Evolutionary conservation across 371 early-diverging fungal species (phyloP).

Genomic region (Gilbertella persicaria): DNA sequence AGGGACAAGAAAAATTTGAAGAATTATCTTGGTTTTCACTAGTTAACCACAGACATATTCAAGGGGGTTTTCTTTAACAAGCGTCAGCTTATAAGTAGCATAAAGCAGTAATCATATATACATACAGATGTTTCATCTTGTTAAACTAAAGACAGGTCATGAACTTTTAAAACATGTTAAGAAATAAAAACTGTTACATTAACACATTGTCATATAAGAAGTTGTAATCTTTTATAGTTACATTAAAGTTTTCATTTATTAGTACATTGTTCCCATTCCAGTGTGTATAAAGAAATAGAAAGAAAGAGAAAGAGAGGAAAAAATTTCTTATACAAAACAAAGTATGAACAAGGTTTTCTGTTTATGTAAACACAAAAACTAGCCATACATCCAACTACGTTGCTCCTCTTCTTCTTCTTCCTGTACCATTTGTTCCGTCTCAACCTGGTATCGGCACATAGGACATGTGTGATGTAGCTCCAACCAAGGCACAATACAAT

Average conservation of each 20-base stretch:
- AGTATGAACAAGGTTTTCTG: background rate
- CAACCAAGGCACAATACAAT: constrained; percentile 64
- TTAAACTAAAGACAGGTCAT: background rate
- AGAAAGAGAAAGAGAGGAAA: too few species aligned
- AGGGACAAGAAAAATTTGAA: background rate
- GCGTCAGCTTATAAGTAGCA: too few species aligned
- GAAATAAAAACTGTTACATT: background rate
- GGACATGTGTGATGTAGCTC: constrained; percentile 63
- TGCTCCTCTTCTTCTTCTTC: constrained; percentile 53
- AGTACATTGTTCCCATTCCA: background rate
- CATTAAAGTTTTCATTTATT: background rate
- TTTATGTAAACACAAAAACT: too few species aligned
- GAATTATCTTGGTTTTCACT: background rate
- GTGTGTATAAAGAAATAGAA: background rate
- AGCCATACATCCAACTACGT: constrained; percentile 51
- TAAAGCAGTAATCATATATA: background rate
- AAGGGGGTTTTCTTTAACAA: too few species aligned
- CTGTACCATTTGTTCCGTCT: constrained; percentile 46
- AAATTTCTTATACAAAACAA: background rate
- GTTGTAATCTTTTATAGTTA: background rate
- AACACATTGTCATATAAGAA: background rate
- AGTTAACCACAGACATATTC: background rate
- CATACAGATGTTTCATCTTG: background rate
- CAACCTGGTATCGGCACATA: constrained; percentile 54
- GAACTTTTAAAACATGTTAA: background rate